Conservation (phyloP, 108 stramenopile genomes). For the Cyclotella kingstonii region DNA sequence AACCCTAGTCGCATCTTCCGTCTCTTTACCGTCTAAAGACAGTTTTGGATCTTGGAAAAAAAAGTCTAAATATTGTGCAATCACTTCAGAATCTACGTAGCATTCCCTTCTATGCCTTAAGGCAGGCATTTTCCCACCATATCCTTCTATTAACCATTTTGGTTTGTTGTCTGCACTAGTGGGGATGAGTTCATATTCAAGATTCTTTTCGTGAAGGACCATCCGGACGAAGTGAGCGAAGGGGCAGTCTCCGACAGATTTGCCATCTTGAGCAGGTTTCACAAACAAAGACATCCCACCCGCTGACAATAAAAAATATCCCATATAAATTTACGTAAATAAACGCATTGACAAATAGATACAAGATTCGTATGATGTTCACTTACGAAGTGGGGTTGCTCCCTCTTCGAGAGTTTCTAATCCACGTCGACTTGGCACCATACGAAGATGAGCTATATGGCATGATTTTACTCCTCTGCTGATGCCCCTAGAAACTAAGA, state of each 20-base stretch:
- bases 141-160: slow-evolving; percentile 74
- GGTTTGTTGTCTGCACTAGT: slow-evolving; percentile 66
- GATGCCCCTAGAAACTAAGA: too few relatives aligned
- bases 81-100: slow-evolving; percentile 78
- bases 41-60: slow-evolving; percentile 70
- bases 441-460: too few relatives aligned
- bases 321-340: too few relatives aligned
- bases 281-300: slow-evolving; percentile 82
- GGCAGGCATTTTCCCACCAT: slow-evolving; percentile 80
- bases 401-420: slow-evolving; percentile 7
- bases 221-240: slow-evolving; percentile 82
- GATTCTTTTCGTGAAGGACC: slow-evolving; percentile 73
- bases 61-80: slow-evolving; percentile 81
- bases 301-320: slow-evolving; percentile 35
- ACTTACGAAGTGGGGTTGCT: slow-evolving; percentile 7
- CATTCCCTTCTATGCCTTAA: slow-evolving; percentile 81
- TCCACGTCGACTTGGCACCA: slow-evolving; percentile 3
- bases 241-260: slow-evolving; percentile 79
- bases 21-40: slow-evolving; percentile 15
- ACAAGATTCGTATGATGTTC: background rate
- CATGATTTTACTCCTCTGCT: too few relatives aligned
- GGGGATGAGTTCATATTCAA: slow-evolving; percentile 71
- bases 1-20: slow-evolving; percentile 34
- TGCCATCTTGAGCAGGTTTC: slow-evolving; percentile 73
- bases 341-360: background rate